A percentile compares a stretch with the other conserved stretches of the same genome.
Evolutionary conservation across 228 moss, liverwort and hornwort species (phyloP).

Genomic region (Sphagnum magellanicum): DNA sequence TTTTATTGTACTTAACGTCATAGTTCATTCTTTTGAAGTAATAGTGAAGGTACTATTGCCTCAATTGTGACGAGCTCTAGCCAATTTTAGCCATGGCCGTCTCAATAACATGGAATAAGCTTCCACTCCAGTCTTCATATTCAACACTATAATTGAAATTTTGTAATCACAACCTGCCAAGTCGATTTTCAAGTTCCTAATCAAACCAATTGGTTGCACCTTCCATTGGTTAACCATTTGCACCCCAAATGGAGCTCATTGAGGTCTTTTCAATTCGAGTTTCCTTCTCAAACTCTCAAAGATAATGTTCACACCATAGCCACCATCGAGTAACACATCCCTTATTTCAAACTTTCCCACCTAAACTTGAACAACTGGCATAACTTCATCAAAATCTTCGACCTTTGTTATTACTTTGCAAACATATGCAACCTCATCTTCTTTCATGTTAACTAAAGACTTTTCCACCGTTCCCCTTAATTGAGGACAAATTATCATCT

Average conservation of each 20-base stretch:
- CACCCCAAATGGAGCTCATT: not conserved
- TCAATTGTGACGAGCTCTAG: not conserved
- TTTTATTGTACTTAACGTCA: too few relatives aligned
- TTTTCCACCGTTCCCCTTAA: too few relatives aligned
- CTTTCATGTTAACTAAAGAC: too few relatives aligned
- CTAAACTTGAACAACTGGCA: too few relatives aligned
- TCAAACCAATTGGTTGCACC: not conserved
- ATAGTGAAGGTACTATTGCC: not conserved
- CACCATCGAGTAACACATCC: not conserved
- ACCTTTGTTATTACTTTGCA: too few relatives aligned
- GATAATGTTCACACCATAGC: not conserved
- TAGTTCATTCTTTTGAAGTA: not conserved
- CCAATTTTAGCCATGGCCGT: not conserved
- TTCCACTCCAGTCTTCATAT: not conserved
- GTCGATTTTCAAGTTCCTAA: not conserved
- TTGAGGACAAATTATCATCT: too few relatives aligned
- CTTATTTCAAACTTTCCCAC: too few relatives aligned
- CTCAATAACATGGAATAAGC: not conserved
- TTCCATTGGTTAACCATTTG: not conserved
- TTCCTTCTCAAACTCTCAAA: not conserved
- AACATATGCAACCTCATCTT: too few relatives aligned
- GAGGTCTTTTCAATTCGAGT: not conserved
- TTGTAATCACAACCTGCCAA: not conserved
- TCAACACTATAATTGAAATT: not conserved
- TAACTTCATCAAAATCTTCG: too few relatives aligned